phyloP scores from a whole-genome alignment of 176 grass and related monocot genomes.

The Cenchrus fungigraminus region DNA sequence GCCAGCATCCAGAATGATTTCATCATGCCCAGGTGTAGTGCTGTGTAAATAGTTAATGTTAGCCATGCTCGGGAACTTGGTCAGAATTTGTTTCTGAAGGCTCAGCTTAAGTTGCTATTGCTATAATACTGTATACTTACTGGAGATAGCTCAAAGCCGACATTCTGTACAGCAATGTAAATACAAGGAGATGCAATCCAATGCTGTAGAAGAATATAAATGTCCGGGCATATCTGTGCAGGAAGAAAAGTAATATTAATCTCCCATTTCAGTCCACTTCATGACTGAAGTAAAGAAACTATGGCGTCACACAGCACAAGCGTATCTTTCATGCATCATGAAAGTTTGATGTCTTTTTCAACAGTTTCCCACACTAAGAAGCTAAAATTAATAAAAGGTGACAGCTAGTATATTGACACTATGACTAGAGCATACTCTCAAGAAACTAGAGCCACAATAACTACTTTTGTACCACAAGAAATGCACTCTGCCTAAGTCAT shows the following conservation, averaged over 20 bases:
- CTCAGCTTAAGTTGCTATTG: conserved; percentile 26
- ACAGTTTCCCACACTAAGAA: background rate
- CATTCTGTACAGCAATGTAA: conserved; percentile 98
- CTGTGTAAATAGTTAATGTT: conserved; percentile 50
- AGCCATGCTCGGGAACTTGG: conserved; percentile 14
- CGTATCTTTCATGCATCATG: background rate
- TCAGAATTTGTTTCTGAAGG: background rate
- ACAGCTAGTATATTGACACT: background rate
- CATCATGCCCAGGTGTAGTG: conserved; percentile 61
- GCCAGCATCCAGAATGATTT: conserved; percentile 81
- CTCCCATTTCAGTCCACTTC: background rate
- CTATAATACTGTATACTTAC: conserved; percentile 41
- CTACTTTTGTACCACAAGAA: background rate
- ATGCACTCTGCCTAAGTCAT: background rate
- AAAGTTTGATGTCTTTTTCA: background rate
- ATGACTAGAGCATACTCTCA: background rate
- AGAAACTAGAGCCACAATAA: conserved; percentile 22
- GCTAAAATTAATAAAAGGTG: conserved; percentile 6
- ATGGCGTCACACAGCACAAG: background rate
- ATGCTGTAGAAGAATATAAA: conserved; percentile 99
- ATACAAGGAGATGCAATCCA: conserved; percentile 99
- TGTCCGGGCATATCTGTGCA: conserved; percentile 84
- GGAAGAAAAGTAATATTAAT: conserved; percentile 22
- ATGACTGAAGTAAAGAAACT: background rate
- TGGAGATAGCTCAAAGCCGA: conserved; percentile 91